Evolutionary conservation across 2,329 filamentous ascomycete species (phyloP).

Genomic region (Penicillium sp.): DNA sequence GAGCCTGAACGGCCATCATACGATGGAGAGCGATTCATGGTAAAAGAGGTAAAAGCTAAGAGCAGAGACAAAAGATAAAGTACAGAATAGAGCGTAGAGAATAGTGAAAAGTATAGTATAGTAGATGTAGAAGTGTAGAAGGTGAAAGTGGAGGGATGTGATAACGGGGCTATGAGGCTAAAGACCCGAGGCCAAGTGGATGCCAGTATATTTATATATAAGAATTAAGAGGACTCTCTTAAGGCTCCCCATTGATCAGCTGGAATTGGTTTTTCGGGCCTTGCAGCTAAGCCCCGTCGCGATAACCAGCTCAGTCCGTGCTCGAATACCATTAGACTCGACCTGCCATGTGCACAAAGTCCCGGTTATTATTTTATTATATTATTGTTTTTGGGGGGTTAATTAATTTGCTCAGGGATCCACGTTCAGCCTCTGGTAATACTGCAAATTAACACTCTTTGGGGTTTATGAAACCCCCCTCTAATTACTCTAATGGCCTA

Average conservation of each 20-base stretch:
- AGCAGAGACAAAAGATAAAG: conserved; percentile 6
- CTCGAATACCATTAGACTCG: conserved; percentile 19
- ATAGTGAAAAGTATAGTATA: neutral
- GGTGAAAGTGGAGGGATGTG: neutral
- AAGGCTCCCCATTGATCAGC: conserved; percentile 24
- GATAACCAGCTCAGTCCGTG: conserved; percentile 21
- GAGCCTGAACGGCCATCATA: conserved; percentile 42
- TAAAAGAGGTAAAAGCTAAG: conserved; percentile 10
- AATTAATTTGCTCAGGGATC: conserved; percentile 3
- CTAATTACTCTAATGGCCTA: neutral
- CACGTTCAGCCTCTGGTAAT: conserved; percentile 8
- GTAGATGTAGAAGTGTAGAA: conserved; percentile 3
- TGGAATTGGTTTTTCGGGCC: conserved; percentile 15
- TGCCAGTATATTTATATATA: conserved; percentile 23
- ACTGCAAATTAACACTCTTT: neutral
- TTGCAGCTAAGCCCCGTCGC: conserved; percentile 27
- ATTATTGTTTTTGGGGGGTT: neutral
- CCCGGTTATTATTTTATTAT: neutral
- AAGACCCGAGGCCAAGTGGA: conserved; percentile 4
- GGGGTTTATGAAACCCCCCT: neutral
- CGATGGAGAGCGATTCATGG: conserved; percentile 34
- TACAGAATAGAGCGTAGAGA: conserved; percentile 3
- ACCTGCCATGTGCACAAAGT: conserved; percentile 22
- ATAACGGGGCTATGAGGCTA: conserved; percentile 6
- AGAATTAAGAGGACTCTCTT: neutral